A percentile compares a stretch with the other conserved stretches of the same genome.
These are phyloP conservation scores for Jamesozyma piceae DNA, from an alignment of 805 yeast species.

Conservation along the genomic window DNA sequence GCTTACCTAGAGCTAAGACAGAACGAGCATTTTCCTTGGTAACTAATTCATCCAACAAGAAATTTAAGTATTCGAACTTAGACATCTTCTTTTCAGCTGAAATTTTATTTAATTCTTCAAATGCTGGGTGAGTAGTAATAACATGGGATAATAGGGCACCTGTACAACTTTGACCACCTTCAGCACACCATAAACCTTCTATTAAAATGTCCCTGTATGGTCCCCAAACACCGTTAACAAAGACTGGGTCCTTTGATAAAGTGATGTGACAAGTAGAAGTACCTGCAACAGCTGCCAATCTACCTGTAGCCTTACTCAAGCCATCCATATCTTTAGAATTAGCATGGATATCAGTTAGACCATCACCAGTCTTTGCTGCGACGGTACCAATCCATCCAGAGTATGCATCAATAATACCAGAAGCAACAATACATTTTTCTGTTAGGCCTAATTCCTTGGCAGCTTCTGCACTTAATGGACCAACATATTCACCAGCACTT, in stretches of 20 bases:
- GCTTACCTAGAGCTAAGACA: slow-evolving; percentile 71
- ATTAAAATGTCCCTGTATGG: slow-evolving; percentile 91
- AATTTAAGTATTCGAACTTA: slow-evolving; percentile 75
- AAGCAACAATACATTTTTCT: slow-evolving; percentile 73
- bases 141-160: slow-evolving; percentile 91
- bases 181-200: slow-evolving; percentile 89
- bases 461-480: slow-evolving; percentile 52
- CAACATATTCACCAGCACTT: slow-evolving; percentile 86
- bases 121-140: slow-evolving; percentile 81
- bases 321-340: slow-evolving; percentile 38
- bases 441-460: slow-evolving; percentile 82
- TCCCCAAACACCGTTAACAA: slow-evolving; percentile 98
- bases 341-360: slow-evolving; percentile 31
- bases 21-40: slow-evolving; percentile 51
- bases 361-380: slow-evolving; percentile 66
- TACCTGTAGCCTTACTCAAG: slow-evolving; percentile 59
- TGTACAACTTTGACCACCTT: slow-evolving; percentile 98
- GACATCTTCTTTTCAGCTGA: slow-evolving; percentile 64
- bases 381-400: slow-evolving; percentile 99
- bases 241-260: slow-evolving; percentile 72
- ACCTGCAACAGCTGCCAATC: slow-evolving; percentile 97
- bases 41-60: slow-evolving; percentile 58
- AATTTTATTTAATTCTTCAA: slow-evolving; percentile 53
- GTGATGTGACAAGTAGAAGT: slow-evolving; percentile 96
- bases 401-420: slow-evolving; percentile 95